phyloP scores from a whole-genome alignment of 768 basidiomycete genomes.

The Ramaria sp. region DNA sequence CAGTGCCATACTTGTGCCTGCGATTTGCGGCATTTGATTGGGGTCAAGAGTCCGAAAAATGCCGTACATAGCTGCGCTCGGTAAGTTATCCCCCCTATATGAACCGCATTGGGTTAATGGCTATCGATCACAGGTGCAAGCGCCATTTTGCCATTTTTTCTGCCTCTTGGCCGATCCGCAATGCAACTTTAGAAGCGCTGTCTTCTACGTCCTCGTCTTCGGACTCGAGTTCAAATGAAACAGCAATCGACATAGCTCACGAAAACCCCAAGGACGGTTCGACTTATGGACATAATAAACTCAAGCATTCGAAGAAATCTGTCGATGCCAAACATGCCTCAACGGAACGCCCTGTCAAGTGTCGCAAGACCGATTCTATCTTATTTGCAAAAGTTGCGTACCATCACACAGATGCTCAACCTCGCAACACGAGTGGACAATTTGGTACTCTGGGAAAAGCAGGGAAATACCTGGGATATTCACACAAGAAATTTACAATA shows the following conservation, averaged over 20 bases:
- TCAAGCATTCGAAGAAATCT: background rate
- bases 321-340: background rate
- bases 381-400: background rate
- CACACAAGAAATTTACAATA: background rate
- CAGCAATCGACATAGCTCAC: slow-evolving; percentile 44
- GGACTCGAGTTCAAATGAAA: slow-evolving; percentile 42
- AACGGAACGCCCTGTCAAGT: background rate
- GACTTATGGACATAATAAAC: slow-evolving; percentile 11
- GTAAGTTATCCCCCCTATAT: slow-evolving; percentile 29
- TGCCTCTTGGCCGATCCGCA: slow-evolving; percentile 58
- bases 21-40: slow-evolving; percentile 43
- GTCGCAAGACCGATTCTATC: slow-evolving; percentile 5
- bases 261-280: slow-evolving; percentile 28
- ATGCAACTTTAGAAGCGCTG: slow-evolving; percentile 30
- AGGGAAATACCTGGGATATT: background rate
- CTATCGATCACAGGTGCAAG: slow-evolving; percentile 44
- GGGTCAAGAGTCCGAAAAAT: slow-evolving; percentile 33
- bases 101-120: slow-evolving; percentile 1
- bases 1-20: slow-evolving; percentile 18
- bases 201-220: slow-evolving; percentile 26
- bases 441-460: background rate
- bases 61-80: slow-evolving; percentile 57
- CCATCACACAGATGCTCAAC: background rate
- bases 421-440: background rate
- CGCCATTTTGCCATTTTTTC: slow-evolving; percentile 74